These are phyloP conservation scores for Cicer yamashitae DNA, from an alignment of 306 rosid species.

Conservation along the genomic window DNA sequence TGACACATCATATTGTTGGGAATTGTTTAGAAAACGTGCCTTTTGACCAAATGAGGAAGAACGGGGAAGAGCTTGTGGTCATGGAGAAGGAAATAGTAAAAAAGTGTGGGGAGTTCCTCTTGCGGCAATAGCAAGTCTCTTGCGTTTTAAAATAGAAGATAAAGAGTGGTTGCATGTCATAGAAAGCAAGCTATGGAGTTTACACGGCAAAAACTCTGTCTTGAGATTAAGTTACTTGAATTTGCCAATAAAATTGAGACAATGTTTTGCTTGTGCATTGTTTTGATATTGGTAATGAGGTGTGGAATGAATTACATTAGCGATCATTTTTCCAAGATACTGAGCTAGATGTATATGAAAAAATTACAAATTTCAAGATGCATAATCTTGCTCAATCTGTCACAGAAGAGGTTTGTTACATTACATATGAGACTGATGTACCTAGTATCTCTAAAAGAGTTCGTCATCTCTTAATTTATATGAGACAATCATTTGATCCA, in stretches of 20 bases:
- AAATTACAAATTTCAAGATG: background rate
- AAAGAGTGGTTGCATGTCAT: constrained; percentile 23
- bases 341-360: background rate
- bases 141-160: background rate
- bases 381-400: constrained; percentile 38
- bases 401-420: background rate
- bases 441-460: background rate
- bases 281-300: background rate
- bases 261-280: constrained; percentile 20
- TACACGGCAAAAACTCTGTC: constrained; percentile 11
- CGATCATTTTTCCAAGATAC: constrained; percentile 1
- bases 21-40: constrained; percentile 19
- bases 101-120: background rate
- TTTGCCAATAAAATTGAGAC: constrained; percentile 7
- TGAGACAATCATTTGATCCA: too few relatives aligned
- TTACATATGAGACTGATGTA: background rate
- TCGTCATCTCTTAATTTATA: background rate
- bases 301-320: too few relatives aligned
- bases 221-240: constrained; percentile 20
- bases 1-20: constrained; percentile 15
- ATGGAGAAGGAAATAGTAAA: constrained; percentile 21
- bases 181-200: constrained; percentile 28
- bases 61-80: background rate
- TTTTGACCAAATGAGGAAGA: constrained; percentile 25
- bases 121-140: too few relatives aligned